A percentile compares a stretch with the other conserved stretches of the same genome.
Conservation (phyloP, 2,329 filamentous ascomycete genomes). For the Monilinia aucupariae region DNA sequence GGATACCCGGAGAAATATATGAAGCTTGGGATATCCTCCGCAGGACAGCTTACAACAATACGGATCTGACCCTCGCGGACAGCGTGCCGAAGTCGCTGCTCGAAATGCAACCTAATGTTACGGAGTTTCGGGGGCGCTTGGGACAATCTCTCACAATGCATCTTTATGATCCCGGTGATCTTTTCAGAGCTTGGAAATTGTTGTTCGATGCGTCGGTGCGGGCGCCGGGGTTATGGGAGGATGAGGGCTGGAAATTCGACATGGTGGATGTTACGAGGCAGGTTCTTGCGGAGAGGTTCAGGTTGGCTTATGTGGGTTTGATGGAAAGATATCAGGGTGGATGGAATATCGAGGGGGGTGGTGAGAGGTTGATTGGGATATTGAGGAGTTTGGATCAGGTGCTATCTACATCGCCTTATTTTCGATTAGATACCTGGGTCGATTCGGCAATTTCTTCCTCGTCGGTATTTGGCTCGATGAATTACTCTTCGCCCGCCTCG, state of each 20-base stretch:
- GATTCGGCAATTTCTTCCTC: background rate
- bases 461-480: background rate
- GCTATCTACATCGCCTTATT: background rate
- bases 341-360: background rate
- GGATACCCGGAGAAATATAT: conserved; percentile 37
- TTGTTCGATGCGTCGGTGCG: background rate
- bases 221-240: background rate
- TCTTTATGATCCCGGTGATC: background rate
- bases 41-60: conserved; percentile 16
- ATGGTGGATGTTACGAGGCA: conserved; percentile 3
- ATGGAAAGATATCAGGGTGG: background rate
- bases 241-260: background rate
- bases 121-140: background rate
- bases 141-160: background rate
- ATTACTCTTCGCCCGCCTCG: background rate
- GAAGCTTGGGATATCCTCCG: conserved; percentile 44
- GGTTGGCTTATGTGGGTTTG: background rate
- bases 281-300: background rate
- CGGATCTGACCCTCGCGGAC: background rate
- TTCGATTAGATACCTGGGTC: background rate
- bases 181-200: background rate
- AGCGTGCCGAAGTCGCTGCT: background rate
- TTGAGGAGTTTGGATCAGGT: background rate
- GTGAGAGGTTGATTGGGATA: background rate
- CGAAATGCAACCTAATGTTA: background rate